Evolutionary conservation across 768 basidiomycete genomes (phyloP), one percentile per base, ranked within the genome.

Genomic region (Paxillus involutus): DNA sequence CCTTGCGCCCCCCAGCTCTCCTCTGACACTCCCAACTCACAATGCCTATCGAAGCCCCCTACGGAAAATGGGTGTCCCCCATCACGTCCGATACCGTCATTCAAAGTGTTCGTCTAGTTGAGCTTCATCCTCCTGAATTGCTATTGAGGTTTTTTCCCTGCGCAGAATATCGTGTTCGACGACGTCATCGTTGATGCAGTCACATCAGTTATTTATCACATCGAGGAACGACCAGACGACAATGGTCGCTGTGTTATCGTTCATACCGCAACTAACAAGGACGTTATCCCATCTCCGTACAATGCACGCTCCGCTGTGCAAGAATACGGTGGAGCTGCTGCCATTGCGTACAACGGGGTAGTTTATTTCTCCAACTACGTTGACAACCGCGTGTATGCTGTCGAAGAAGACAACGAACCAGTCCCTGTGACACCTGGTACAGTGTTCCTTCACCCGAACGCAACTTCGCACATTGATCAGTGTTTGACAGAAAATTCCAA

Each of bases 261-360:
- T 17, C 68, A 80, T 35, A 80, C 80, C 1, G 49, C 62, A 26
- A 71, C 68, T 4, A 33, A 36, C 32, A 67, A 66, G 47, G 87
- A 88, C 55, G 66, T 85, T 6, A 74, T 83, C 21, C 79, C 77
- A 1, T 59, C 67, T 32, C 72, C 71, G 0, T 87, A 78, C 77
- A 84, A 80, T 67, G 80, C 72, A 12, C 72, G 79, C 33, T 76
- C 78, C 0, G 71, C 73, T 7, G 85, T 87, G 1, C 80, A 86
- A 39, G 86, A 87, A 66, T 88, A 88, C 51, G 87, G 87, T 1
- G 86, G 87, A 12, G 80, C 76, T 8, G 66, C 82, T 4, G 81
- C 80, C 0, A 71, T 78, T 14, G 80, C 79, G 2, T 70, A 78
- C 56, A 71, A 72, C 41, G 75, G 74, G 8, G 65, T 74, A 6